Evolutionary conservation across 176 grass and related monocot species (phyloP).

Genomic region (Elaeis guineensis): DNA sequence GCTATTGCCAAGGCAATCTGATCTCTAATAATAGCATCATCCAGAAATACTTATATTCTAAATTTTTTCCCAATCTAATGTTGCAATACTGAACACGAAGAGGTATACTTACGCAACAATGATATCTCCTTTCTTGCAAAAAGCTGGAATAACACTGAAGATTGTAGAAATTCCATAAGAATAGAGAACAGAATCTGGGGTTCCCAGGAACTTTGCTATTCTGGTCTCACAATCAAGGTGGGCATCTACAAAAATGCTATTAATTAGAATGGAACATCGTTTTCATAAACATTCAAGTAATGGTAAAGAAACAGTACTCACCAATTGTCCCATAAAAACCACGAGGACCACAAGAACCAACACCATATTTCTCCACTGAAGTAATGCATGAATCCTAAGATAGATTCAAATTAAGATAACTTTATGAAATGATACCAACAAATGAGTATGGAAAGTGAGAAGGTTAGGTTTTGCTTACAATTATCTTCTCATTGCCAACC

Average conservation of each 20-base stretch:
- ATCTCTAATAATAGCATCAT: too few species aligned
- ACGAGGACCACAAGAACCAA: constrained; percentile 92
- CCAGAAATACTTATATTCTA: too few species aligned
- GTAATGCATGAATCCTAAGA: constrained; percentile 73
- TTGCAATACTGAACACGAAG: background rate
- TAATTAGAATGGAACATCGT: too few species aligned
- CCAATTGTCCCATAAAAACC: constrained; percentile 98
- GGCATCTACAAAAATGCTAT: constrained; percentile 56
- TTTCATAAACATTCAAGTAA: background rate
- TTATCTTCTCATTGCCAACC: constrained; percentile 84
- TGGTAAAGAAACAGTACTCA: constrained; percentile 21
- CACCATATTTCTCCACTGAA: constrained; percentile 95
- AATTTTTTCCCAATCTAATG: too few species aligned
- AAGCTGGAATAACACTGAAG: constrained; percentile 97
- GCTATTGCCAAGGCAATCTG: too few species aligned
- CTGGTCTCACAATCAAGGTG: constrained; percentile 94
- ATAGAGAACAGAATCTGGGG: constrained; percentile 87
- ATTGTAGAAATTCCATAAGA: constrained; percentile 98
- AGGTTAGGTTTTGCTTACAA: constrained; percentile 39
- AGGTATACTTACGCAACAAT: constrained; percentile 81
- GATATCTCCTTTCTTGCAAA: constrained; percentile 98
- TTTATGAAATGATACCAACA: too few species aligned
- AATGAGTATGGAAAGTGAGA: too few species aligned
- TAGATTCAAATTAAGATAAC: constrained; percentile 3
- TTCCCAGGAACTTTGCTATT: constrained; percentile 81